phyloP scores from a whole-genome alignment of 2,329 filamentous ascomycete species.

The Sphaerulina populicola region DNA sequence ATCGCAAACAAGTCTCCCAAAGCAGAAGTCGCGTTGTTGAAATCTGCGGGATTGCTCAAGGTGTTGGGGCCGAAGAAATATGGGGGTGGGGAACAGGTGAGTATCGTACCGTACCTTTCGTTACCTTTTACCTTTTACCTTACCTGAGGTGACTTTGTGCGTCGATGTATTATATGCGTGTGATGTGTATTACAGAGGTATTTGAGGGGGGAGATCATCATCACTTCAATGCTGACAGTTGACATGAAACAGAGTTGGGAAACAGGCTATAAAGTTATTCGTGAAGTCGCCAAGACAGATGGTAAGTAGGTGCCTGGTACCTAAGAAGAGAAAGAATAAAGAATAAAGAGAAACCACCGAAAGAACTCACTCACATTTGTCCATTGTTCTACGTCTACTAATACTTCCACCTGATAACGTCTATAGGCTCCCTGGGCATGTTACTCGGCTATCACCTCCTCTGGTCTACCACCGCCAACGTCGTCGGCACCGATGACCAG shows the following conservation, averaged over 20 bases:
- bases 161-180: no score
- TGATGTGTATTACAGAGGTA: no score
- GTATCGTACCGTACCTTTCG: neutral
- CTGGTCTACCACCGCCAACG: constrained; percentile 54
- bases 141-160: no score
- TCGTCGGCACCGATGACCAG: constrained; percentile 54
- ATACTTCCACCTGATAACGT: neutral
- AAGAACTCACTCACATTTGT: no score
- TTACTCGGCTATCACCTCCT: constrained; percentile 55
- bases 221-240: no score
- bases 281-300: constrained; percentile 56
- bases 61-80: constrained; percentile 44
- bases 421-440: constrained; percentile 51
- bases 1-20: constrained; percentile 46
- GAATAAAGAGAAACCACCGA: no score
- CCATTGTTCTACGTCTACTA: no score
- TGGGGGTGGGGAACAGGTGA: constrained; percentile 42
- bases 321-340: no score
- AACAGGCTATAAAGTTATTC: constrained; percentile 51
- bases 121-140: neutral
- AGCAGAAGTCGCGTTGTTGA: constrained; percentile 46
- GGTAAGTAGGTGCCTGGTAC: constrained; percentile 30
- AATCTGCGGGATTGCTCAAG: constrained; percentile 45
- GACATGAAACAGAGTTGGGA: constrained; percentile 45
- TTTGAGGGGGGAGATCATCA: no score